Evolutionary conservation across 495 filamentous ascomycete species (phyloP).

Genomic region (Xylaria sp.): DNA sequence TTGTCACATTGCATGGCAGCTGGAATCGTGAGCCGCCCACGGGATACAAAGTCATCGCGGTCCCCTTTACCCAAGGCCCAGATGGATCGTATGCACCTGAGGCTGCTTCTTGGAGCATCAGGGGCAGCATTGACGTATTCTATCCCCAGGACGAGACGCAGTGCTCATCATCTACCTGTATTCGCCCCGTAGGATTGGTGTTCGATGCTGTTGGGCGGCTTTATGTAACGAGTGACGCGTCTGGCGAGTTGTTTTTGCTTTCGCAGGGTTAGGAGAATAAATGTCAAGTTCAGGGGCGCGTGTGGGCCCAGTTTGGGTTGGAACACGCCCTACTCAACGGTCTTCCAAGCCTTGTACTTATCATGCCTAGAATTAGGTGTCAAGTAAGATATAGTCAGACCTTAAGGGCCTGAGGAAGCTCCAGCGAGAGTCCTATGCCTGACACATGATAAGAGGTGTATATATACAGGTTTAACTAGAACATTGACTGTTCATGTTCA

Average conservation of each 20-base stretch:
- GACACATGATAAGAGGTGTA: not conserved
- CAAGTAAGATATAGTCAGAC: not conserved
- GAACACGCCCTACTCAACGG: not conserved
- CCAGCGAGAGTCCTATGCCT: not conserved
- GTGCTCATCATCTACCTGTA: slow-evolving; percentile 50
- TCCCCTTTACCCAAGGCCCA: slow-evolving; percentile 51
- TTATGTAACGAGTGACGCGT: slow-evolving; percentile 64
- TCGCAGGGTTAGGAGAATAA: slow-evolving; percentile 7
- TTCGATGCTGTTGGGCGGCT: slow-evolving; percentile 55
- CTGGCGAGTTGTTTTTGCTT: slow-evolving; percentile 66
- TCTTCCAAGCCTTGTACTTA: not conserved
- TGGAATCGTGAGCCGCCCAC: slow-evolving; percentile 60
- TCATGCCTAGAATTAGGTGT: not conserved
- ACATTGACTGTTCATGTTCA: not conserved
- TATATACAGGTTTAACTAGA: not conserved
- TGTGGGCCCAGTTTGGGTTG: not conserved
- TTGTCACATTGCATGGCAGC: slow-evolving; percentile 54
- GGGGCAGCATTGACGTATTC: slow-evolving; percentile 57
- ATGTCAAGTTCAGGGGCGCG: not conserved
- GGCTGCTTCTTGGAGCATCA: slow-evolving; percentile 47
- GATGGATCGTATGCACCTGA: slow-evolving; percentile 44
- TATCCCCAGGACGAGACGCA: slow-evolving; percentile 53
- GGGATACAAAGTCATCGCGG: slow-evolving; percentile 62
- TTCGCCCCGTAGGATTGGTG: slow-evolving; percentile 63
- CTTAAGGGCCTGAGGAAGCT: not conserved